Base-by-base conservation (phyloP, 1,139 yeast species). In the Debaryomyces udenii region DNA sequence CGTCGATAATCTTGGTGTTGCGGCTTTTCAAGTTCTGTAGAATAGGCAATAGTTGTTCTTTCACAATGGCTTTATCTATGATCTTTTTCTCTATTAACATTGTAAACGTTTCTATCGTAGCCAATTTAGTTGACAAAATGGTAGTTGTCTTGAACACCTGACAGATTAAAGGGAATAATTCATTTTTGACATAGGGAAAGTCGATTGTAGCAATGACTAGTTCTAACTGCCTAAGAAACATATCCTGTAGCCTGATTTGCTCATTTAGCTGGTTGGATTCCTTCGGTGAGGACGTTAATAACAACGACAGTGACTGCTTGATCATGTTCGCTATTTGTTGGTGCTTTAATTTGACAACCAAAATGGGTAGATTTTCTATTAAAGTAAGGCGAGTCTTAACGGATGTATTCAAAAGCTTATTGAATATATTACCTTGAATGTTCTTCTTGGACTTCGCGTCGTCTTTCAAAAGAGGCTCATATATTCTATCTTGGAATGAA, bases 121-220 rank as follows among this genome's bases (percentile, higher is more conserved):
- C 74, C 26, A 84, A 68, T 53, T 93, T 90, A 23, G 91, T 86
- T 3, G 87, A 81, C 30, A 90, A 66, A 31, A 93, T 80, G 0
- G 94, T 86, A 0, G 98, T 91, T 34, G 89, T 86, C 31, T 88
- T 79, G 62, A 90, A 91, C 3, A 88, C 78, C 32, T 76, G 77
- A 31, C 89, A 78, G 17, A 90, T 70, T 31, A 81, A 66, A 1
- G 96, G 96, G 57, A 87, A 79, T 13, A 89, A 69, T 13, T 79
- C 78, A 51, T 82, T 83, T 51, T 91, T 89, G 41, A 89, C 73
- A 27, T 83, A 78, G 5, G 91, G 79, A 55, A 88, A 87, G 41
- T 83, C 94, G 37, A 85, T 66, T 37, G 76, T 70, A 7, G 66
- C 72, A 2, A 79, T 59, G 32, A 80, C 64, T 7, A 63, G 49